Conservation (phyloP, 257 asterid species). For the Linaria vulgaris region DNA sequence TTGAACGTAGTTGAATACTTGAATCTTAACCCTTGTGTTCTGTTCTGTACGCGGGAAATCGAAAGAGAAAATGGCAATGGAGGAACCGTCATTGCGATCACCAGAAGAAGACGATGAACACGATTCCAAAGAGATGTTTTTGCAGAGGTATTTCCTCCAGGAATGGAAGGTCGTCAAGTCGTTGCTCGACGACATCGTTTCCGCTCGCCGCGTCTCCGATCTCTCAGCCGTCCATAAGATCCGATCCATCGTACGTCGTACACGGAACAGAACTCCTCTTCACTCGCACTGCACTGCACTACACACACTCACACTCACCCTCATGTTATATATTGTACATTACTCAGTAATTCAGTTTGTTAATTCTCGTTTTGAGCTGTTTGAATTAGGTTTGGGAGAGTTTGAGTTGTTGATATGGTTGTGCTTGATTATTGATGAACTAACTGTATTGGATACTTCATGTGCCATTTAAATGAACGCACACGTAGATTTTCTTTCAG, state of each 20-base stretch:
- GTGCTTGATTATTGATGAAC: too few species aligned
- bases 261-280: conserved; percentile 27
- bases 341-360: too few species aligned
- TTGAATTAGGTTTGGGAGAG: too few species aligned
- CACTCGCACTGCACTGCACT: background rate
- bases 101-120: conserved; percentile 70
- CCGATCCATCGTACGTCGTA: conserved; percentile 90
- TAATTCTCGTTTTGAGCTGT: too few species aligned
- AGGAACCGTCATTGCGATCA: conserved; percentile 32
- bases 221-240: conserved; percentile 68
- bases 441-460: too few species aligned
- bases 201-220: conserved; percentile 63
- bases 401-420: too few species aligned
- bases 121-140: conserved; percentile 71
- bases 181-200: conserved; percentile 68
- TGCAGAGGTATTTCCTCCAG: conserved; percentile 81
- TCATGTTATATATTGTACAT: too few species aligned
- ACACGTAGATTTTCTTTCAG: too few species aligned
- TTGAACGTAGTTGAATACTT: too few species aligned
- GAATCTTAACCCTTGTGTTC: conserved; percentile 14
- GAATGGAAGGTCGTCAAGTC: conserved; percentile 92
- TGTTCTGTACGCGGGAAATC: conserved; percentile 36
- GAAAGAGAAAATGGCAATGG: conserved; percentile 31
- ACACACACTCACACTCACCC: too few species aligned
- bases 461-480: too few species aligned